A percentile compares a stretch with the other conserved stretches of the same genome.
Evolutionary conservation across 177 flowering plant species (phyloP).

Genomic region (Tripterygium wilfordii): DNA sequence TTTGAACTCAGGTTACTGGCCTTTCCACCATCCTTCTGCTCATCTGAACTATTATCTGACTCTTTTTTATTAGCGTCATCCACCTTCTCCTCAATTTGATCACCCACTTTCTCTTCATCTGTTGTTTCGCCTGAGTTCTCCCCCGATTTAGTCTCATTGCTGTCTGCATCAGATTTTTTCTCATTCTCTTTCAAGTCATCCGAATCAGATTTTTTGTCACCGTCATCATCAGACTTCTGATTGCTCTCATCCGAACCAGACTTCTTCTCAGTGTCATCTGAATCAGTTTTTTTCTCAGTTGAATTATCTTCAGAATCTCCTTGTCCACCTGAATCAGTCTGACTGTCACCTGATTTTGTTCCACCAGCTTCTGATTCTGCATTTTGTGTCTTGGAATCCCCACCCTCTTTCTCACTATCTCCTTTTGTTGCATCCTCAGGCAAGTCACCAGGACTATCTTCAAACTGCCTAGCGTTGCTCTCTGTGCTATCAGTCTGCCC

Average conservation of each 20-base stretch:
- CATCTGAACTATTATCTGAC: constrained; percentile 30
- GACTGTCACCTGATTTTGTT: constrained; percentile 5
- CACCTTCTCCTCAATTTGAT: constrained; percentile 33
- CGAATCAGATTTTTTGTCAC: constrained; percentile 9
- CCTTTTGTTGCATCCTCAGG: constrained; percentile 47
- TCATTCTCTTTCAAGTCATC: constrained; percentile 15
- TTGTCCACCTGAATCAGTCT: constrained; percentile 7
- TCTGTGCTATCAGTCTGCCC: constrained; percentile 25
- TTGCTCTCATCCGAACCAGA: constrained; percentile 6
- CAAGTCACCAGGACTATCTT: constrained; percentile 44
- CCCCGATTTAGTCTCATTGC: constrained; percentile 30
- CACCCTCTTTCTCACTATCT: constrained; percentile 29
- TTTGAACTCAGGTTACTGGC: constrained; percentile 25
- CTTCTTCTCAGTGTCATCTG: constrained; percentile 16
- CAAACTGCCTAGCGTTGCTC: constrained; percentile 32
- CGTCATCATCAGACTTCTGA: constrained; percentile 6
- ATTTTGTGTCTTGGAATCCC: constrained; percentile 17
- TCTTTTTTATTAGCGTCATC: constrained; percentile 29
- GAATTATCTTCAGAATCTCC: constrained; percentile 14
- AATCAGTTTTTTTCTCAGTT: constrained; percentile 17
- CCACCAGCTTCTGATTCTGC: constrained; percentile 10
- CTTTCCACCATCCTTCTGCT: constrained; percentile 27
- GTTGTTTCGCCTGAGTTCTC: constrained; percentile 25
- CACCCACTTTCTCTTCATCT: constrained; percentile 23
- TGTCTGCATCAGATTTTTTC: constrained; percentile 15